Evolutionary conservation across 2,329 filamentous ascomycete species (phyloP), one percentile per base, ranked within the genome.

Genomic region (Ramichloridium luteum): DNA sequence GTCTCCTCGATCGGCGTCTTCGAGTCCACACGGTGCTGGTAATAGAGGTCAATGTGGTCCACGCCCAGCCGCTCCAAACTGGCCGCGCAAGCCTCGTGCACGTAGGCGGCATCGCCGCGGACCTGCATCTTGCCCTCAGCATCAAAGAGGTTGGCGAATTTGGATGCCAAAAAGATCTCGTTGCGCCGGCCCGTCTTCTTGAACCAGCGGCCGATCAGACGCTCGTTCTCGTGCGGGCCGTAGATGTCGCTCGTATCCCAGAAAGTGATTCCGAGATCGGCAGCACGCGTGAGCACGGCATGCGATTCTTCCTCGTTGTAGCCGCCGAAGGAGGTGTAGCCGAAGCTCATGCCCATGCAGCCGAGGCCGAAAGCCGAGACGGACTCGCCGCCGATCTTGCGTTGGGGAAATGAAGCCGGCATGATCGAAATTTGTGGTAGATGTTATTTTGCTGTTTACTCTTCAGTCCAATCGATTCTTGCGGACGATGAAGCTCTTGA

Each of bases 1-100:
- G 59, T 64, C 48, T 60, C 55, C 38, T 65, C 62, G 36, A 64
- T 58, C 1, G 61, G 61, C 0, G 56, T 58, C 30, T 57, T 53
- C 2, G 41, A 42, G 39, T 65, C 60, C 6, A 64, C 53, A 2
- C 61, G 57, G 37, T 65, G 61, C 14, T 55, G 55, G 39, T 64
- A 64, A 38, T 62, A 61, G 3, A 65, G 44, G 36, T 64, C 60
- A 32, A 64, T 59, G 6, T 44, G 46, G 8, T 58, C 47, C 4
- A 57, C 43, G 0, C 55, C 54, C 3, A 64, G 45, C 25, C 52
- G 46, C 33, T 55, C 32, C 5, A 62, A 39, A 32, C 54, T 59
- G 25, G 34, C 47, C 4, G 50, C 46, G 34, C 57, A 60, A 1
- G 58, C 54, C 26, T 45, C 30, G 16, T 49, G 47, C 17, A 56